Conservation (phyloP, 2,329 filamentous ascomycete genomes). For the Fusarium goolgardi region DNA sequence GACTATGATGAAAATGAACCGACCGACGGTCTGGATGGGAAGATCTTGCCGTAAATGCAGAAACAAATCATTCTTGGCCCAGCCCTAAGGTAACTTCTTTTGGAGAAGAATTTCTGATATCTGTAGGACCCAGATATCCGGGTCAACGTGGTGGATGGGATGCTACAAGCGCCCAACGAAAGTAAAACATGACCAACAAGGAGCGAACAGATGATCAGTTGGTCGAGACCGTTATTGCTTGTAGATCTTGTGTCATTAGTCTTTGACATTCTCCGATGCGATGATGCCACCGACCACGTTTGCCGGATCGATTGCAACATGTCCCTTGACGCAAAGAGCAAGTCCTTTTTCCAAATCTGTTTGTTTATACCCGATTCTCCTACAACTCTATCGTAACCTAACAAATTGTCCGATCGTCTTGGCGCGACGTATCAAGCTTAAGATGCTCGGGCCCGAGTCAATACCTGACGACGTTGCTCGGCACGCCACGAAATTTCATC, state of each 20-base stretch:
- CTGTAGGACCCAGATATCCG: background rate
- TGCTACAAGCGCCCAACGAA: background rate
- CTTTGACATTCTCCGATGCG: background rate
- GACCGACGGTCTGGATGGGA: background rate
- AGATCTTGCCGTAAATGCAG: background rate
- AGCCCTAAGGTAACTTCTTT: background rate
- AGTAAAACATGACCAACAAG: background rate
- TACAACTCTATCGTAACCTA: background rate
- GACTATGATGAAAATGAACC: background rate
- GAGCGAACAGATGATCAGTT: background rate
- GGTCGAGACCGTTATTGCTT: background rate
- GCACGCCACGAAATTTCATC: background rate
- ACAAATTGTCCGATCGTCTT: background rate
- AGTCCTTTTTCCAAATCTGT: background rate
- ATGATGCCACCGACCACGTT: background rate
- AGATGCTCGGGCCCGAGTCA: background rate
- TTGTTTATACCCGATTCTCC: background rate
- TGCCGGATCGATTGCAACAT: background rate
- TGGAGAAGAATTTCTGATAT: background rate
- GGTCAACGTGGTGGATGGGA: background rate
- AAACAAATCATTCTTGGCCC: background rate
- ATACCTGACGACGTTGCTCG: background rate
- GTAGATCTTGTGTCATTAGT: background rate
- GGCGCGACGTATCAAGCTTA: accelerated
- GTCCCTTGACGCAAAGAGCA: background rate